These are phyloP conservation scores for Trichoderma endophyticum DNA, from an alignment of 2,329 filamentous ascomycete species.

Conservation along the genomic window DNA sequence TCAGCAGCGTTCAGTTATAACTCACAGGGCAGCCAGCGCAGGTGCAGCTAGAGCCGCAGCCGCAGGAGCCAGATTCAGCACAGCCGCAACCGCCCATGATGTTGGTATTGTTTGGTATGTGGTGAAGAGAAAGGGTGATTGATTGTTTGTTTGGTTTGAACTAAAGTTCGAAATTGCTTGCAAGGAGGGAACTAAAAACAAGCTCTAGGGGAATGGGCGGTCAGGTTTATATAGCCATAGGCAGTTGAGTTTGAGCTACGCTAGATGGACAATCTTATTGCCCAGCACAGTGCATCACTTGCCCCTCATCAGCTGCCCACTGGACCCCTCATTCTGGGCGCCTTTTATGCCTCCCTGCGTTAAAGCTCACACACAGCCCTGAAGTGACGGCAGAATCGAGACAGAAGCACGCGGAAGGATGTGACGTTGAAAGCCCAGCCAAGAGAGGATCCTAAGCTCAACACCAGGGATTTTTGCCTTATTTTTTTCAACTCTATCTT, in stretches of 20 bases:
- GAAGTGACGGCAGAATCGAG: neutral
- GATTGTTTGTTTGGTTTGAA: neutral
- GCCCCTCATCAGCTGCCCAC: neutral
- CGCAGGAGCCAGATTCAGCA: constrained; percentile 39
- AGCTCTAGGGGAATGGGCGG: constrained; percentile 1
- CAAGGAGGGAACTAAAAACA: neutral
- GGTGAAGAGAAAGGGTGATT: neutral
- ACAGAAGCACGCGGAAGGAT: neutral
- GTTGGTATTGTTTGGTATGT: constrained; percentile 20
- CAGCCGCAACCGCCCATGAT: constrained; percentile 45
- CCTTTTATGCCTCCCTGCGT: neutral
- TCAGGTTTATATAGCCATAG: constrained; percentile 8
- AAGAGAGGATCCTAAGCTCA: neutral
- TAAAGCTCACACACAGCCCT: neutral
- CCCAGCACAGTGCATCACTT: neutral
- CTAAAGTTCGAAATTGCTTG: neutral
- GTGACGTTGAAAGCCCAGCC: neutral
- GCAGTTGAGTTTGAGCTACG: neutral
- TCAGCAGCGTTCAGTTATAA: neutral
- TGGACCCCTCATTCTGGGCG: neutral
- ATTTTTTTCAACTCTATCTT: neutral
- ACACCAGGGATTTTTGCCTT: neutral
- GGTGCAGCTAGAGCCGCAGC: constrained; percentile 42
- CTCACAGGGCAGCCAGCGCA: constrained; percentile 44
- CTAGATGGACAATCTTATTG: neutral